Evolutionary conservation across 352 stramenopile genomes (phyloP).

Genomic region (Pythium phragmitis): DNA sequence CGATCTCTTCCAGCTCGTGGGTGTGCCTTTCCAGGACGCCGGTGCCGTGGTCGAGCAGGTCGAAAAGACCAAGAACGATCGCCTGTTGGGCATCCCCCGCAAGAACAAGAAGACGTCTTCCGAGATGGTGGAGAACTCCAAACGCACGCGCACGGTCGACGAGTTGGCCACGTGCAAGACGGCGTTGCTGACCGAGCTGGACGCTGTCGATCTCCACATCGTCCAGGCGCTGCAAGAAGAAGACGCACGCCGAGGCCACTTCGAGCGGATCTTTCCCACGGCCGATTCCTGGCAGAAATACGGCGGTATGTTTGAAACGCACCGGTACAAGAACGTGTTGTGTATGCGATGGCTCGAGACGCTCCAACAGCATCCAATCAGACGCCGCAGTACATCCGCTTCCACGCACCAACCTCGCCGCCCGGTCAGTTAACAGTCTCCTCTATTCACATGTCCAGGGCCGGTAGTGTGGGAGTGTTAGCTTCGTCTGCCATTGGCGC

Average conservation of each 20-base stretch:
- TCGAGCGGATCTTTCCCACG: conserved; percentile 75
- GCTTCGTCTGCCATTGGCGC: neutral
- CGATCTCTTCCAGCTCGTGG: conserved; percentile 83
- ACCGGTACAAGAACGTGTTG: conserved; percentile 54
- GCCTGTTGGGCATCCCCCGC: conserved; percentile 39
- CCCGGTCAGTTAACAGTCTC: neutral
- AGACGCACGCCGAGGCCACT: conserved; percentile 55
- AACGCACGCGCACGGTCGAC: conserved; percentile 34
- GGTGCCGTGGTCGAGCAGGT: conserved; percentile 33
- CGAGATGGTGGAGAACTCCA: conserved; percentile 3
- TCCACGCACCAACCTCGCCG: conserved; percentile 14
- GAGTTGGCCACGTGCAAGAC: conserved; percentile 33
- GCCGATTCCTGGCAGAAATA: conserved; percentile 52
- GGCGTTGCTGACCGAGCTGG: conserved; percentile 36
- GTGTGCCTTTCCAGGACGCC: conserved; percentile 52
- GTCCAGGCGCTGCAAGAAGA: conserved; percentile 71
- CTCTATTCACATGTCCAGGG: no score
- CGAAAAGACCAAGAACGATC: conserved; percentile 47
- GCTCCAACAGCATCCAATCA: conserved; percentile 19
- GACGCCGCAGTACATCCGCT: conserved; percentile 30
- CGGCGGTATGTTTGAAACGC: conserved; percentile 49
- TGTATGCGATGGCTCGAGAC: conserved; percentile 55
- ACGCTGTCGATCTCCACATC: conserved; percentile 51
- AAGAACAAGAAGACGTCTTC: neutral
- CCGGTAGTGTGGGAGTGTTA: neutral